These are phyloP conservation scores for Astrothelium macrocarpum DNA, from an alignment of 495 filamentous ascomycete species.

Conservation along the genomic window DNA sequence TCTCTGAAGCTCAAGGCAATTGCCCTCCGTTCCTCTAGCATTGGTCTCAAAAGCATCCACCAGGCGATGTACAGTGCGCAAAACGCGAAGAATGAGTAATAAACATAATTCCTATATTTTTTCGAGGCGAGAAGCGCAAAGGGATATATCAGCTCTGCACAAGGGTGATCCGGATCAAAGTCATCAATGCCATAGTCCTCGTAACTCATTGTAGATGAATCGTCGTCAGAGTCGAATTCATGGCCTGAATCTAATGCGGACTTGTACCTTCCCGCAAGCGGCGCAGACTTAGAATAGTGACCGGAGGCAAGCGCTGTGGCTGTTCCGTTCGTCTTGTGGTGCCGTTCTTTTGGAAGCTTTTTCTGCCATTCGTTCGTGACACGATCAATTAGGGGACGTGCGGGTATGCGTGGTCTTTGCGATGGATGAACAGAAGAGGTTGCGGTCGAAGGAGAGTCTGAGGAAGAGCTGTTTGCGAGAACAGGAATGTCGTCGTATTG, in stretches of 20 bases:
- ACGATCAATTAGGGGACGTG: neutral
- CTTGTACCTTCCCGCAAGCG: neutral
- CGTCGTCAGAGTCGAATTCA: neutral
- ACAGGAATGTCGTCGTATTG: constrained; percentile 1
- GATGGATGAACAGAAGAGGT: neutral
- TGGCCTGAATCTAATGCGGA: neutral
- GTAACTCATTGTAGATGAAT: neutral
- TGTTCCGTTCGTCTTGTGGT: neutral
- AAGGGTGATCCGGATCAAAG: neutral
- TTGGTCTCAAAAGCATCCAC: neutral
- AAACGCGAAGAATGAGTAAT: neutral
- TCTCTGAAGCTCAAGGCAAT: constrained; percentile 1
- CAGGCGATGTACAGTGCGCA: neutral
- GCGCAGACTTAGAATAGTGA: neutral
- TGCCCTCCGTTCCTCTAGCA: neutral
- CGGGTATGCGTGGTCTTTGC: neutral
- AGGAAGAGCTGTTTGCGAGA: neutral
- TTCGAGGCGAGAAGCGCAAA: neutral
- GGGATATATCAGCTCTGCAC: neutral
- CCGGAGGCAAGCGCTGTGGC: neutral
- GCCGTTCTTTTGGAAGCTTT: neutral
- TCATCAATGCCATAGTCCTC: constrained; percentile 1
- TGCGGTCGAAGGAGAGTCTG: neutral
- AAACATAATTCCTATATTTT: neutral
- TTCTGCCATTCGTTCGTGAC: constrained; percentile 7